phyloP scores from a whole-genome alignment of 257 asterid genomes.

The Osmanthus fragrans region DNA sequence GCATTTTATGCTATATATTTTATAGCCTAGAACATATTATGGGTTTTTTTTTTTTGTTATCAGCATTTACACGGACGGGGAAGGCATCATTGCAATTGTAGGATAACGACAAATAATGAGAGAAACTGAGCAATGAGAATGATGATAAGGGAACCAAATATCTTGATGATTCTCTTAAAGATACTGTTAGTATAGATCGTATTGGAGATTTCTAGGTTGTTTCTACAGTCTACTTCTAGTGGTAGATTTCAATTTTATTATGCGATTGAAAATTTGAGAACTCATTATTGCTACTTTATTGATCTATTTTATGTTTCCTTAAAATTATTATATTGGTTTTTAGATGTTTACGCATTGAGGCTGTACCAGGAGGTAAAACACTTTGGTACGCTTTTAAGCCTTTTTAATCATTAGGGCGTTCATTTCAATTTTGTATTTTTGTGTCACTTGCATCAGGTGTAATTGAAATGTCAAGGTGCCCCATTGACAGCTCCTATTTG shows the following conservation, averaged over 20 bases:
- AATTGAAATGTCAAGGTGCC: conserved; percentile 99
- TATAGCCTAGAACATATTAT: too few species aligned
- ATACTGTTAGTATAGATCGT: too few species aligned
- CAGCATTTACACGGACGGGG: too few species aligned
- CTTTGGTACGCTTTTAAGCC: neutral
- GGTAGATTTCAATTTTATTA: neutral
- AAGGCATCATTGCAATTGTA: too few species aligned
- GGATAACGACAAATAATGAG: neutral
- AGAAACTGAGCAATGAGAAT: neutral
- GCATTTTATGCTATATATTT: too few species aligned
- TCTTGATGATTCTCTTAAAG: neutral
- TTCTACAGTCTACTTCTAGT: too few species aligned
- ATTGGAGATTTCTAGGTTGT: too few species aligned
- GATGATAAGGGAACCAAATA: too few species aligned
- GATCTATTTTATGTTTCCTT: neutral
- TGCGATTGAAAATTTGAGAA: neutral
- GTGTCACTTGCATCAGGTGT: conserved; percentile 61
- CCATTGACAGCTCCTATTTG: conserved; percentile 83
- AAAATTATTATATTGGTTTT: neutral
- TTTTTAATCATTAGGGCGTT: neutral
- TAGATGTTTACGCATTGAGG: neutral
- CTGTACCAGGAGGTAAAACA: neutral
- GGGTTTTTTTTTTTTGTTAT: too few species aligned
- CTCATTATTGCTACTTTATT: neutral
- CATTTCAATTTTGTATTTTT: neutral